A percentile compares a stretch with the other conserved stretches of the same genome.
Conservation (phyloP, 306 rosid species). For the Dalbergia cultrata region DNA sequence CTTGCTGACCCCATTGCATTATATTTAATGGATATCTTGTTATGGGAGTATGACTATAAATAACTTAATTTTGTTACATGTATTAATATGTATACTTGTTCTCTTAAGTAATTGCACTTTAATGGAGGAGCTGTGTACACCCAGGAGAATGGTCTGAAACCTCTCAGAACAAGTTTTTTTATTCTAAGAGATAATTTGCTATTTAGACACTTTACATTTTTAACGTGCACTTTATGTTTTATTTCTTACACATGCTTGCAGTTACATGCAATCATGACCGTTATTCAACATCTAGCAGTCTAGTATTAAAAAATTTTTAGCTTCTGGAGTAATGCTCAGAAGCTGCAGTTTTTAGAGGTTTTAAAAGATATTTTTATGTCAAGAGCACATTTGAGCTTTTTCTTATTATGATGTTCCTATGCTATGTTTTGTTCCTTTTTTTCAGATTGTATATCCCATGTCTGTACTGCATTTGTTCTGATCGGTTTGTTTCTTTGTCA, state of each 20-base stretch:
- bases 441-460: conserved; percentile 9
- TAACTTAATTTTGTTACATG: neutral
- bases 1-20: conserved; percentile 25
- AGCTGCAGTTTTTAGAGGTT: conserved; percentile 13
- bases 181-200: conserved; percentile 6
- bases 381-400: neutral
- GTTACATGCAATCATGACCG: conserved; percentile 1
- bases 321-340: conserved; percentile 14
- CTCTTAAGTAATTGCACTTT: conserved; percentile 32
- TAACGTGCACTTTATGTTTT: neutral
- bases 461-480: conserved; percentile 35
- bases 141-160: conserved; percentile 22
- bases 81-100: neutral
- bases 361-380: conserved; percentile 9
- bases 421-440: conserved; percentile 27
- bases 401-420: conserved; percentile 12
- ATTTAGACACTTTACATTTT: conserved; percentile 25
- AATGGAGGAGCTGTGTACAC: conserved; percentile 32
- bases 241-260: conserved; percentile 6
- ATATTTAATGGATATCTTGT: conserved; percentile 16
- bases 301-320: neutral
- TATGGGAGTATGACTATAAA: conserved; percentile 22
- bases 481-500: conserved; percentile 16
- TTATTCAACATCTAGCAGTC: conserved; percentile 26
- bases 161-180: neutral